These are phyloP conservation scores for Delitschia confertaspora DNA, from an alignment of 495 filamentous ascomycete species.

Conservation along the genomic window DNA sequence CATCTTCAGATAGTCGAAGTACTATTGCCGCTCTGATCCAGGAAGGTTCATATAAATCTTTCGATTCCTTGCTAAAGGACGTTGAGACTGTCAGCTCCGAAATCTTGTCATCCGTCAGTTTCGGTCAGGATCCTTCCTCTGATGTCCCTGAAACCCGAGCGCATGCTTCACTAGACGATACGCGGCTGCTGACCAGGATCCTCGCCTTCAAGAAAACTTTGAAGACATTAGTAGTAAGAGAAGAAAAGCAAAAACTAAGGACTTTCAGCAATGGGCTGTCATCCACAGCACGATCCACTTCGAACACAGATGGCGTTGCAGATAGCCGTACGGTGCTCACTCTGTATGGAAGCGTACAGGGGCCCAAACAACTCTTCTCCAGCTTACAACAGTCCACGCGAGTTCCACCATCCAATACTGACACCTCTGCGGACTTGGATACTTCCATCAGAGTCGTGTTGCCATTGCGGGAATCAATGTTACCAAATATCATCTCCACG, in stretches of 20 bases:
- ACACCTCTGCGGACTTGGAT: constrained; percentile 32
- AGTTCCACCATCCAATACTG: constrained; percentile 29
- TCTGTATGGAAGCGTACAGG: constrained; percentile 59
- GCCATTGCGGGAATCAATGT: constrained; percentile 49
- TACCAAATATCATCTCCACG: constrained; percentile 66
- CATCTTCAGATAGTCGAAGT: constrained; percentile 7
- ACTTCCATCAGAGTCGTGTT: constrained; percentile 34
- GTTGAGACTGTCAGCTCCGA: constrained; percentile 17
- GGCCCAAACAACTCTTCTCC: constrained; percentile 71
- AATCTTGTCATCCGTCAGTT: constrained; percentile 7
- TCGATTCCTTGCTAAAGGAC: constrained; percentile 19
- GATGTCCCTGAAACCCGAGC: background rate
- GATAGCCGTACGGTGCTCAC: constrained; percentile 53
- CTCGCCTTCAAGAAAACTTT: constrained; percentile 20
- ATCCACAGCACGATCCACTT: too few relatives aligned
- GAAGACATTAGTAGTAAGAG: constrained; percentile 9
- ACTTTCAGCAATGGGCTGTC: background rate
- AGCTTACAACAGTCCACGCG: constrained; percentile 54
- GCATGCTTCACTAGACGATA: constrained; percentile 8
- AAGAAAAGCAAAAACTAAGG: constrained; percentile 3
- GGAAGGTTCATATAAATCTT: constrained; percentile 19
- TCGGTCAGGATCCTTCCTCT: background rate
- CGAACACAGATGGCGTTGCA: background rate
- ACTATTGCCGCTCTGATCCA: constrained; percentile 14
- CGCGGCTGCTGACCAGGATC: constrained; percentile 7